Base-by-base conservation (phyloP, 2,329 filamentous ascomycete species). In the Claviceps digitariae region DNA sequence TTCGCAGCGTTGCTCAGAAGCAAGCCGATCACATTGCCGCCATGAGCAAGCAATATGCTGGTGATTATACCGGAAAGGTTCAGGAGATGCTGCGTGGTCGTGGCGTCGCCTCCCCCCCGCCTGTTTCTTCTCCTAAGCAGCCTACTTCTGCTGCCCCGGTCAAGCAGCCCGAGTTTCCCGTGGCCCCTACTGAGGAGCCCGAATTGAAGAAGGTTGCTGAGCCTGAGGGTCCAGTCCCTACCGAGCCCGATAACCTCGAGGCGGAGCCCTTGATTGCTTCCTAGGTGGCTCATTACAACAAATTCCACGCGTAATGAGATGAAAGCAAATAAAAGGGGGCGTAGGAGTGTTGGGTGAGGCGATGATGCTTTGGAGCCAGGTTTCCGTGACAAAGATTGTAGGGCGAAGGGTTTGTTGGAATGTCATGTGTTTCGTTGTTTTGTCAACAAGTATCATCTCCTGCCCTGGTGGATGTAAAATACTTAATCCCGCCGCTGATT, bases 11-110 rank as follows among this genome's bases (percentile, higher is more conserved):
- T 54, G 81, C 82, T 43, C 76, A 74, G 67, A 79, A 84, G 71
- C 81, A 84, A 64, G 81, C 82, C 48, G 73, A 76, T 51, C 77
- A 81, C 60, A 79, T 81, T 58, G 77, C 81, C 50, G 73, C 78
- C 62, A 69, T 82, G 43, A 80, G 81, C 63, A 85, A 84, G 75
- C 77, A 83, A 66, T 83, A 84, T 62, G 75, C 83, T 62, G 81
- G 79, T 43, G 81, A 86, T 63, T 83, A 85, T 67, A 81, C 81
- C 29, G 72, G 75, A 65, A 85, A 85, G 75, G 81, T 83, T 53
- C 81, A 84, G 70, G 73, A 78, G 60, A 72, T 84, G 64, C 74
- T 85, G 59, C 74, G 76, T 55, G 75, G 75, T 60, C 70, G 69
- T 56, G 68, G 69, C 20, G 63, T 69, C 53, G 70, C 73, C 41